Evolutionary conservation across 805 yeast species (phyloP), one percentile per base, ranked within the genome.

Genomic region (Metschnikowia cubensis): DNA sequence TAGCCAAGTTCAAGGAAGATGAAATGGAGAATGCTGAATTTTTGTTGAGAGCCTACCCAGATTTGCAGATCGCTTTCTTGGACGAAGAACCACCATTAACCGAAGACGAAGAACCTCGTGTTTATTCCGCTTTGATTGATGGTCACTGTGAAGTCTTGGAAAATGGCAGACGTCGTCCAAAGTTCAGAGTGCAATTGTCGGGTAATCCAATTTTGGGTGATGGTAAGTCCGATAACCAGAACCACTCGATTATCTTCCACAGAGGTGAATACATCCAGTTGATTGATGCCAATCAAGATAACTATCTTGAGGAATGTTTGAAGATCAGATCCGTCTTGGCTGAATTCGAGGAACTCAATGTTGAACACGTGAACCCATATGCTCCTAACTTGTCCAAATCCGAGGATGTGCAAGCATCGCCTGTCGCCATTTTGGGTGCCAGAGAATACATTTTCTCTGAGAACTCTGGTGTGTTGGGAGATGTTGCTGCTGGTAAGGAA

Each of bases 401-500:
- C 56, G 80, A 77, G 51, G 80, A 75, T 18, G 51, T 65, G 57
- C 48, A 47, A 32, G 45, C 57, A 4, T 68, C 71, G 50, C 92
- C 94, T 0, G 90, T 87, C 47, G 95, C 94, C 2, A 86, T 87
- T 51, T 79, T 87, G 56, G 95, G 95, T 45, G 87, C 94, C 1
- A 75, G 95, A 61, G 95, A 87, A 66, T 87, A 87, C 62, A 84
- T 87, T 48, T 87, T 87, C 68, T 85, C 92, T 8, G 94, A 87
- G 63, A 87, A 87, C 62, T 77, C 85, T 53, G 95, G 95, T 43
- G 81, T 87, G 47, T 72, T 87, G 44, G 95, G 94, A 47, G 95
- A 87, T 67, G 83, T 87, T 57, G 92, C 94, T 18, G 95, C 95
- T 13, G 92, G 92, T 43, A 87, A 87, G 62, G 95, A 87, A 67